phyloP scores from a whole-genome alignment of 805 yeast genomes.

The Nakazawaea pomicola region DNA sequence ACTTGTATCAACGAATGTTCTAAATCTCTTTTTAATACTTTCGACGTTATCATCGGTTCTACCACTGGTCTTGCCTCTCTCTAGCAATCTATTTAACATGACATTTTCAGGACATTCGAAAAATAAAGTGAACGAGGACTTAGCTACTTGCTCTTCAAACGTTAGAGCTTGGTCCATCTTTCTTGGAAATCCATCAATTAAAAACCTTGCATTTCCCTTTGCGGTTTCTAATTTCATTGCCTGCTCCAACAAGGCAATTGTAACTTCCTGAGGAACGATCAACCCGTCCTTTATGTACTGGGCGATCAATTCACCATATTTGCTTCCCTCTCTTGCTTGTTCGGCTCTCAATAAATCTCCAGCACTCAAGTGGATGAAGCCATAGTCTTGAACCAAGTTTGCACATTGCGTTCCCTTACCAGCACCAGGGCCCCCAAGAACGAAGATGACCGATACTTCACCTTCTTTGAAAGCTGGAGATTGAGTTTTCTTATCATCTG shows the following conservation, averaged over 20 bases:
- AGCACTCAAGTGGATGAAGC: conserved; percentile 89
- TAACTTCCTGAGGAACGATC: conserved; percentile 92
- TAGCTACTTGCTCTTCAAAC: conserved; percentile 77
- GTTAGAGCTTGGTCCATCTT: conserved; percentile 97
- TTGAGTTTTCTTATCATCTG: background rate
- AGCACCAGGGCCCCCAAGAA: conserved; percentile 96
- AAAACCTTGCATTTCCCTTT: conserved; percentile 57
- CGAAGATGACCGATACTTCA: conserved; percentile 78
- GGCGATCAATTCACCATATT: conserved; percentile 82
- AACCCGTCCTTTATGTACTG: conserved; percentile 79
- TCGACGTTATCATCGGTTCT: conserved; percentile 91
- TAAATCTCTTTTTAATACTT: conserved; percentile 84
- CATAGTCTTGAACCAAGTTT: conserved; percentile 71
- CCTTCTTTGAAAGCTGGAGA: conserved; percentile 50
- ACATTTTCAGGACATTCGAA: conserved; percentile 79
- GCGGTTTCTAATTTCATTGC: conserved; percentile 58
- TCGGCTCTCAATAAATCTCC: conserved; percentile 94
- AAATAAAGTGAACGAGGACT: conserved; percentile 64
- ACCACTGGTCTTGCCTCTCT: conserved; percentile 94
- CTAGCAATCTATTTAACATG: conserved; percentile 79
- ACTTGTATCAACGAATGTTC: conserved; percentile 78
- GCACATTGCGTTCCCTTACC: conserved; percentile 98
- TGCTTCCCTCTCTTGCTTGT: conserved; percentile 75
- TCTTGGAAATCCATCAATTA: conserved; percentile 96
- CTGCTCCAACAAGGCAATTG: conserved; percentile 74